phyloP scores from a whole-genome alignment of 1,284 basidiomycete species.

The Coniferiporia weirii region DNA sequence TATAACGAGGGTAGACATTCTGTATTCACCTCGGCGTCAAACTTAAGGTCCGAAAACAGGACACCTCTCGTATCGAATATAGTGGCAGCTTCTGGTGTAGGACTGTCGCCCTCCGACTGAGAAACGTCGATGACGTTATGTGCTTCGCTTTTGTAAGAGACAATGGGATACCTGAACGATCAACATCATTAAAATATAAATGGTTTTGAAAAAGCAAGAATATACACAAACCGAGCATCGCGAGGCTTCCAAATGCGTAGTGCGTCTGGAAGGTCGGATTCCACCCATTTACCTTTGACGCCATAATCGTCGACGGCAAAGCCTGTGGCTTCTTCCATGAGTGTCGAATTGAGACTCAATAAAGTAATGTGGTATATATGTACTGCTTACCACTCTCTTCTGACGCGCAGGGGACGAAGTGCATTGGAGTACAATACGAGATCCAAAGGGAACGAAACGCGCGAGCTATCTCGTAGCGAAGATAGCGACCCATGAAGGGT shows the following conservation, averaged over 20 bases:
- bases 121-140: constrained; percentile 4
- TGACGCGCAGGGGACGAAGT: constrained; percentile 30
- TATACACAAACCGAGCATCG: constrained; percentile 38
- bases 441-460: constrained; percentile 68
- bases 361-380: background rate
- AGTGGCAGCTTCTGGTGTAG: constrained; percentile 12
- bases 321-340: constrained; percentile 19
- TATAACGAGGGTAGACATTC: background rate
- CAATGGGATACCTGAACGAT: constrained; percentile 41
- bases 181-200: constrained; percentile 4
- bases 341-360: background rate
- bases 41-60: constrained; percentile 50
- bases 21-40: constrained; percentile 48
- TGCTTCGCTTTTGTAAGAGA: constrained; percentile 57
- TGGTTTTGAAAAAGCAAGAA: background rate
- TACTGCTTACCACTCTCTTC: constrained; percentile 9
- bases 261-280: constrained; percentile 45
- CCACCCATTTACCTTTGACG: constrained; percentile 24
- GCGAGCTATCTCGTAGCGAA: constrained; percentile 73
- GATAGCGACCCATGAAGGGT: constrained; percentile 60
- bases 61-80: constrained; percentile 34
- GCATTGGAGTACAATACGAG: constrained; percentile 57
- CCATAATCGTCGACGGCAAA: constrained; percentile 20
- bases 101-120: constrained; percentile 4
- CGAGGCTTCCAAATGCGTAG: constrained; percentile 45